Conservation (phyloP, 31 red algal genomes). For the Porphyra umbilicalis region DNA sequence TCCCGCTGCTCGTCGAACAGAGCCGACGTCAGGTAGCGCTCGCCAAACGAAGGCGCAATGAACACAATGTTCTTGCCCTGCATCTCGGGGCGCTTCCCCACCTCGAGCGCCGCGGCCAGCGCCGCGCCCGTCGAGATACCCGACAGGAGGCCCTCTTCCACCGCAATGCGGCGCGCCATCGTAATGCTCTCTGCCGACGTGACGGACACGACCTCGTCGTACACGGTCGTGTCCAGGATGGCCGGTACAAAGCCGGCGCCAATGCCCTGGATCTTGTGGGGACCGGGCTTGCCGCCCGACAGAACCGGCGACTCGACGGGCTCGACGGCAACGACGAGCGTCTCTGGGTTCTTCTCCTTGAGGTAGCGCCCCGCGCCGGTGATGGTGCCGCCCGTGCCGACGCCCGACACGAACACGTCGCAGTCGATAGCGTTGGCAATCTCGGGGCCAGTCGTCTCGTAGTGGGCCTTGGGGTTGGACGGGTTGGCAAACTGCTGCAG, state of each 20-base stretch:
- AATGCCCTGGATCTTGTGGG: constrained; percentile 84
- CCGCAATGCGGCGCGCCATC: constrained; percentile 58
- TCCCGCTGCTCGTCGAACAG: constrained; percentile 81
- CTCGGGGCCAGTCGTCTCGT: constrained; percentile 81
- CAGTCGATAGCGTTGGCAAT: constrained; percentile 40
- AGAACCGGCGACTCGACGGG: constrained; percentile 68
- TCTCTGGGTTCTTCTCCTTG: constrained; percentile 55
- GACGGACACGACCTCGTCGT: constrained; percentile 70
- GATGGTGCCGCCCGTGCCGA: constrained; percentile 82
- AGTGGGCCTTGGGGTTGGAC: constrained; percentile 79
- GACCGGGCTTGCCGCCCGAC: constrained; percentile 63
- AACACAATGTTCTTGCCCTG: constrained; percentile 69
- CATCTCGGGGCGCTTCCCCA: constrained; percentile 82
- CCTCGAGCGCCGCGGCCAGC: constrained; percentile 60
- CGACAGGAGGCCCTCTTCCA: constrained; percentile 56
- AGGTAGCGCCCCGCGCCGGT: constrained; percentile 72
- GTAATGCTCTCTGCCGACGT: constrained; percentile 25
- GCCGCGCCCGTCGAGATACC: constrained; percentile 72
- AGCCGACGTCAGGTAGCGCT: constrained; percentile 79
- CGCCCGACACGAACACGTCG: constrained; percentile 75
- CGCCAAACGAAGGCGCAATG: constrained; percentile 82
- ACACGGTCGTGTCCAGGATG: constrained; percentile 59
- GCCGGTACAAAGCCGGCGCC: constrained; percentile 76
- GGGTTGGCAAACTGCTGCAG: constrained; percentile 84
- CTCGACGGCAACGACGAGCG: constrained; percentile 63